phyloP scores from a whole-genome alignment of 2,329 filamentous ascomycete genomes.

The Arthrobotrys conoides region DNA sequence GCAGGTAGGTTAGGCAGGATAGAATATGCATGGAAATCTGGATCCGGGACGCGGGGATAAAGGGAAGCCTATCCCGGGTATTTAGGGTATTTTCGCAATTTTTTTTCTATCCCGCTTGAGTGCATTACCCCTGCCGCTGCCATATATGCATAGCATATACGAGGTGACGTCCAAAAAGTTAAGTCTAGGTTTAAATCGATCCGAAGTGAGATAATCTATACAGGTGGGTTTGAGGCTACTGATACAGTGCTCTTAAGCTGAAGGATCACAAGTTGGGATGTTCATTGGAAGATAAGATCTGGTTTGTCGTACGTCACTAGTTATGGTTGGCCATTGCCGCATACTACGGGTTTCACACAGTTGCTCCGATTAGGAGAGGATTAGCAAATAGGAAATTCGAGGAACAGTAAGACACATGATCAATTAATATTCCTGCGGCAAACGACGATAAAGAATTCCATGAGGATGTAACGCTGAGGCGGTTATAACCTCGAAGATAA shows the following conservation, averaged over 20 bases:
- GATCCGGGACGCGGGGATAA: conserved; percentile 6
- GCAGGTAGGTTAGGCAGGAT: background rate
- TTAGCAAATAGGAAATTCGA: too few species aligned
- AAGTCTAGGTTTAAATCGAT: too few species aligned
- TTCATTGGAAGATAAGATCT: background rate
- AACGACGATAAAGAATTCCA: too few species aligned
- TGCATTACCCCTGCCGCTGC: background rate
- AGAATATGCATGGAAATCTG: background rate
- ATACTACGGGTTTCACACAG: background rate
- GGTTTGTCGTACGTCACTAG: background rate
- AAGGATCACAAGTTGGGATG: background rate
- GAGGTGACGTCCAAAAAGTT: background rate
- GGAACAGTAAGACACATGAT: too few species aligned
- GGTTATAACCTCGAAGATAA: too few species aligned
- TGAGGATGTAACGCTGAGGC: too few species aligned
- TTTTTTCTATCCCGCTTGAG: background rate
- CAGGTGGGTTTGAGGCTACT: too few species aligned
- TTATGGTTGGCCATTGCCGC: background rate
- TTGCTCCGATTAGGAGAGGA: background rate
- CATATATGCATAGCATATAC: conserved; percentile 4
- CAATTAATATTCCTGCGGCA: background rate
- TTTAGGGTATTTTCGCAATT: conserved; percentile 21
- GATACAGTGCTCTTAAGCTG: background rate
- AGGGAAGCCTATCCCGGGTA: conserved; percentile 11
- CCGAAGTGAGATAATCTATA: too few species aligned